Evolutionary conservation across 164 flowering plant genomes (phyloP).

Genomic region (Stephania japonica): DNA sequence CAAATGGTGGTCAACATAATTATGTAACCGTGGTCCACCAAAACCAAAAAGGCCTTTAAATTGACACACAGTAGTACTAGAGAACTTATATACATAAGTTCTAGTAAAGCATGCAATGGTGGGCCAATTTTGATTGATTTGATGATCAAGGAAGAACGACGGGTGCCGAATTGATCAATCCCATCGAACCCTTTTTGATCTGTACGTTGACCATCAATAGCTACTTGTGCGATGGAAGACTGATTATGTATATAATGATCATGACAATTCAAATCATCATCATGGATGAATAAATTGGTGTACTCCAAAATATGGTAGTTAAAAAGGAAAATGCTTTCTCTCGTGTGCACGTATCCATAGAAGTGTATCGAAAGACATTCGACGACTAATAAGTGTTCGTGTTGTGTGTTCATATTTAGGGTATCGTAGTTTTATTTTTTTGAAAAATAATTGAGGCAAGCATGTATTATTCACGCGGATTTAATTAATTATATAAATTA

Average conservation of each 20-base stretch:
- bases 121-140: conserved; percentile 1
- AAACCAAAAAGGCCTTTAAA: neutral
- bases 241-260: neutral
- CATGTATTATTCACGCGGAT: too few relatives aligned
- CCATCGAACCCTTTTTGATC: neutral
- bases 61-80: neutral
- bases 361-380: too few relatives aligned
- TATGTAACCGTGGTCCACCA: conserved; percentile 8
- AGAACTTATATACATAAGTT: neutral
- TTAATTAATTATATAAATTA: too few relatives aligned
- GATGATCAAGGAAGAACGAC: neutral
- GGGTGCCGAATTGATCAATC: neutral
- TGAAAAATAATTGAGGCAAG: too few relatives aligned
- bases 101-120: neutral
- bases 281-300: neutral
- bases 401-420: too few relatives aligned
- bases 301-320: too few relatives aligned
- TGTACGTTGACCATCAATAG: neutral
- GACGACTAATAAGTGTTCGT: too few relatives aligned
- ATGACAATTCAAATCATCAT: neutral
- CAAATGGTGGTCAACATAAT: conserved; percentile 11
- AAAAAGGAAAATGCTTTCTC: too few relatives aligned
- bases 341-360: too few relatives aligned
- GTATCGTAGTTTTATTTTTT: too few relatives aligned
- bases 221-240: neutral